Conservation (phyloP, 805 yeast species). For the Sungouiozyma ichnusensis region DNA sequence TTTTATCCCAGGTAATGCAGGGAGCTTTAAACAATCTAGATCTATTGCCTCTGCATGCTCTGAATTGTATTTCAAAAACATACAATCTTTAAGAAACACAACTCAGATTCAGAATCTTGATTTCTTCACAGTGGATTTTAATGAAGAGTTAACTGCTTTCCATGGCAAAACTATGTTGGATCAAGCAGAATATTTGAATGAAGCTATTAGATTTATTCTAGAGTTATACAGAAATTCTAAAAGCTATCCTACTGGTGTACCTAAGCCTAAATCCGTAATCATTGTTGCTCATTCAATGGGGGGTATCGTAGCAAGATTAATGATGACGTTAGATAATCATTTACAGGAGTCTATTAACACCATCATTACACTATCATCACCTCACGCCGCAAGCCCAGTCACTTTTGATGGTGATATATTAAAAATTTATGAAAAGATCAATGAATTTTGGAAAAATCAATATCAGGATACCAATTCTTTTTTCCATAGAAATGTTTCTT, state of each 20-base stretch:
- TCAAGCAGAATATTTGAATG: constrained; percentile 88
- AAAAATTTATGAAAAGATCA: constrained; percentile 60
- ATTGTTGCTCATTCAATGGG: constrained; percentile 95
- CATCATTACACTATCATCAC: constrained; percentile 77
- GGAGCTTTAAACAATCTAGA: constrained; percentile 80
- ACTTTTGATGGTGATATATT: constrained; percentile 86
- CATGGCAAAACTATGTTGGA: constrained; percentile 90
- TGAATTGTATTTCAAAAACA: constrained; percentile 35
- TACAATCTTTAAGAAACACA: constrained; percentile 14
- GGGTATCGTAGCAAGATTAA: constrained; percentile 82
- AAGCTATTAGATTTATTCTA: constrained; percentile 70
- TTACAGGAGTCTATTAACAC: constrained; percentile 64
- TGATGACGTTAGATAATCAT: constrained; percentile 74
- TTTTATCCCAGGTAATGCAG: constrained; percentile 97
- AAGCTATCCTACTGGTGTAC: constrained; percentile 9
- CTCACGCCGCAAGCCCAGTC: constrained; percentile 86
- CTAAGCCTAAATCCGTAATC: constrained; percentile 57
- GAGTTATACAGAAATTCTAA: constrained; percentile 41
- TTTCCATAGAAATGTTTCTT: constrained; percentile 39
- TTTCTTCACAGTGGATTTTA: constrained; percentile 86
- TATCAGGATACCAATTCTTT: constrained; percentile 27
- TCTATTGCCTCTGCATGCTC: constrained; percentile 84
- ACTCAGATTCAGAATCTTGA: constrained; percentile 45
- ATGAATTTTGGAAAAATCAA: constrained; percentile 71
- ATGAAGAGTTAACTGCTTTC: constrained; percentile 92